These are phyloP conservation scores for Suillus occidentalis DNA, from an alignment of 768 basidiomycete genomes.

Conservation along the genomic window DNA sequence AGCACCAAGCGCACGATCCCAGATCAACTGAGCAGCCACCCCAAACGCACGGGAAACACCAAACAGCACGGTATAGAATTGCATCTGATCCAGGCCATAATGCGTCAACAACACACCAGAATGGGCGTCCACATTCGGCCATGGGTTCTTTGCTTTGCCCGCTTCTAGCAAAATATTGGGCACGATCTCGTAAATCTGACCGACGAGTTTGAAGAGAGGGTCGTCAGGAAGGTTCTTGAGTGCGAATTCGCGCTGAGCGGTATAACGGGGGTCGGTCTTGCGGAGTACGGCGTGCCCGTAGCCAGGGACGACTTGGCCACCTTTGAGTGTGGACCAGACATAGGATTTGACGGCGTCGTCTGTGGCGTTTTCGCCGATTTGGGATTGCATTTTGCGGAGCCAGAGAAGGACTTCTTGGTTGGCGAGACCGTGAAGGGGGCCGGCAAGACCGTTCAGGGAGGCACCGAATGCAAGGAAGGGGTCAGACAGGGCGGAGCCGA, in stretches of 20 bases:
- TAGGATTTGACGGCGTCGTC: constrained; percentile 92
- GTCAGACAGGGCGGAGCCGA: constrained; percentile 94
- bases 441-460: constrained; percentile 93
- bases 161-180: constrained; percentile 91
- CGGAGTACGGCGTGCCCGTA: constrained; percentile 86
- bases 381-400: constrained; percentile 89
- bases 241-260: constrained; percentile 87
- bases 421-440: constrained; percentile 93
- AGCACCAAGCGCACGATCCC: constrained; percentile 92
- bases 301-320: constrained; percentile 92
- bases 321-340: constrained; percentile 92
- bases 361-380: constrained; percentile 81
- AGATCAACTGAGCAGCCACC: constrained; percentile 86
- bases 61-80: constrained; percentile 97
- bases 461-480: constrained; percentile 95
- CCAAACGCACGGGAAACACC: constrained; percentile 95
- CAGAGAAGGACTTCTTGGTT: constrained; percentile 97
- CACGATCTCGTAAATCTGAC: constrained; percentile 83
- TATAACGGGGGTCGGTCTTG: constrained; percentile 92
- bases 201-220: constrained; percentile 93
- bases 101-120: constrained; percentile 86
- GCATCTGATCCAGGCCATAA: constrained; percentile 87
- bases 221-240: constrained; percentile 82
- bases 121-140: constrained; percentile 98
- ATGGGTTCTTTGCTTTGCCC: constrained; percentile 91